Evolutionary conservation across 495 filamentous ascomycete species (phyloP), one percentile per base, ranked within the genome.

Genomic region (Aspergillus biplanus): DNA sequence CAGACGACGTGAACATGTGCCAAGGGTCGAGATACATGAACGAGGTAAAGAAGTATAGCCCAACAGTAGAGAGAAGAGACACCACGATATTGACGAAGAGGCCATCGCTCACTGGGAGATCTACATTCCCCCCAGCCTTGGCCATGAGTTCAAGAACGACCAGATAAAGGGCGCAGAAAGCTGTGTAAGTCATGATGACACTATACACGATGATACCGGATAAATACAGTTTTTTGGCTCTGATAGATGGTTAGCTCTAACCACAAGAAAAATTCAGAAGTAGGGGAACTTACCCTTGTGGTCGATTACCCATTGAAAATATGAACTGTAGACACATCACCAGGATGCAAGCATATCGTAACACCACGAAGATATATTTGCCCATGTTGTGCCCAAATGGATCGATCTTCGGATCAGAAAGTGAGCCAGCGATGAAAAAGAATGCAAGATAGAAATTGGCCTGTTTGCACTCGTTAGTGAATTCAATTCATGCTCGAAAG

Each of bases 391-490:
- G 86, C 27, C 92, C 92, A 66, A 98, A 98, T 2, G 96, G 96
- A 76, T 98, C 94, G 63, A 97, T 79, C 37, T 79, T 80, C 0
- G 85, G 74, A 67, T 98, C 92, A 6, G 89, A 86, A 13, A 99
- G 85, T n/a, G 93, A 96, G 44, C 96, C 96, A 50, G 93, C 92
- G 71, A 98, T 92, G 83, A 98, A 98, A 84, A 92, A 98, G 76
- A 99, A 99, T 65, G 92, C 95, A 56, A 99, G 86, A 72, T 98
- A 99, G 79, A 98, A 99, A 75, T 99, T 99, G 69, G 95, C 94
- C 86, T 87, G 50, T 37, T 27, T 6, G 16, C 18, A 16, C 32
- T 33, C 39, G 57, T 52, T 15, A 62, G 48, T 27, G 21, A 2
- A 27, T 37, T 54, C 11, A 21, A 15, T 44, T 6, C 27, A 15